phyloP scores from a whole-genome alignment of 2,329 filamentous ascomycete species.

The Aspergillus chevalieri region DNA sequence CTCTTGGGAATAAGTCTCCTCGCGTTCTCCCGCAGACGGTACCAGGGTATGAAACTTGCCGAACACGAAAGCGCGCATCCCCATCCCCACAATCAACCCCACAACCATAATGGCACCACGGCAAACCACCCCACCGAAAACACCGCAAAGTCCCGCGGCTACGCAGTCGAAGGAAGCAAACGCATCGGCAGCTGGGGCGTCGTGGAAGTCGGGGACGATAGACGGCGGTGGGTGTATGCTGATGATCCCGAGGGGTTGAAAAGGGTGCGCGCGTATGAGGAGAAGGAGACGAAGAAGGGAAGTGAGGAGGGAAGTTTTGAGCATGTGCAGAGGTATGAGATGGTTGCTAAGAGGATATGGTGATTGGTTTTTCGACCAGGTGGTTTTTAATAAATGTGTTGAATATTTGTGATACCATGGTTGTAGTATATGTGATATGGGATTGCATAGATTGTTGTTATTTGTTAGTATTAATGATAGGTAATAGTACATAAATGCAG shows the following conservation, averaged over 20 bases:
- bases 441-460: too few relatives aligned
- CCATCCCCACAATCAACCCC: neutral
- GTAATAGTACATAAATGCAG: too few relatives aligned
- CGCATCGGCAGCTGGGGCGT: slow-evolving; percentile 76
- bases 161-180: slow-evolving; percentile 64
- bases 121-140: slow-evolving; percentile 3
- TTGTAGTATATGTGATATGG: too few relatives aligned
- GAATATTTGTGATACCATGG: too few relatives aligned
- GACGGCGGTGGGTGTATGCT: slow-evolving; percentile 75
- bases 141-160: slow-evolving; percentile 18
- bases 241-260: slow-evolving; percentile 70
- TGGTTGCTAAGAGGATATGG: slow-evolving; percentile 97
- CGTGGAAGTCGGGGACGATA: slow-evolving; percentile 83
- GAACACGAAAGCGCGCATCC: slow-evolving; percentile 37
- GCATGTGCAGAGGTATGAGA: slow-evolving; percentile 74
- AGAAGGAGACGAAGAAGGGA: slow-evolving; percentile 53
- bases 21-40: slow-evolving; percentile 70
- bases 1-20: slow-evolving; percentile 83
- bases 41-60: slow-evolving; percentile 69
- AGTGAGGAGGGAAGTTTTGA: slow-evolving; percentile 54
- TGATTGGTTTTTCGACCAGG: slow-evolving; percentile 30
- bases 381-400: too few relatives aligned
- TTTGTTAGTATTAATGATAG: too few relatives aligned
- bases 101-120: neutral
- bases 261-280: slow-evolving; percentile 57